These are phyloP conservation scores for Saturnispora bothae DNA, from an alignment of 805 yeast genomes.

Conservation along the genomic window DNA sequence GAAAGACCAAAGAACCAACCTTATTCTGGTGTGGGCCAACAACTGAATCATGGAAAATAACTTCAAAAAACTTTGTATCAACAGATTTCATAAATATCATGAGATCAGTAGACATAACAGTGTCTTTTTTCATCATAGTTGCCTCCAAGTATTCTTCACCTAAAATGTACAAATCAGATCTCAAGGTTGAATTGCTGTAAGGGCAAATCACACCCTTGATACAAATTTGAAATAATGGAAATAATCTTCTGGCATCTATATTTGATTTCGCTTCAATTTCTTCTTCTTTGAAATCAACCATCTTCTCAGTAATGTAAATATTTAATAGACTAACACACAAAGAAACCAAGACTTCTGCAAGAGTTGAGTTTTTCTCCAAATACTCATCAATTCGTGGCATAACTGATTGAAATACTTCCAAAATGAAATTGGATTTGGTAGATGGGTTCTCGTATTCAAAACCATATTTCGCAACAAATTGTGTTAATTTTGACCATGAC, in stretches of 20 bases:
- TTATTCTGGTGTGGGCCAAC: slow-evolving; percentile 69
- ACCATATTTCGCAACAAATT: slow-evolving; percentile 59
- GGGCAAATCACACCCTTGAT: slow-evolving; percentile 65
- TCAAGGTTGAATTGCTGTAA: slow-evolving; percentile 50
- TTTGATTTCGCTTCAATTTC: slow-evolving; percentile 25
- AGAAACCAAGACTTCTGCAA: slow-evolving; percentile 69
- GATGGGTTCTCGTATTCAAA: slow-evolving; percentile 28
- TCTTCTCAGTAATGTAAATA: slow-evolving; percentile 42
- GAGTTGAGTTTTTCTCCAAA: slow-evolving; percentile 51
- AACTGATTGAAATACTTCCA: slow-evolving; percentile 66
- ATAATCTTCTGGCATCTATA: slow-evolving; percentile 41
- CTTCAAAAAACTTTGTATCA: slow-evolving; percentile 49
- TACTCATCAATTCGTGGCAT: slow-evolving; percentile 71
- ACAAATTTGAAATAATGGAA: slow-evolving; percentile 64
- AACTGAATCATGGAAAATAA: slow-evolving; percentile 68
- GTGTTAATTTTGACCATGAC: slow-evolving; percentile 76
- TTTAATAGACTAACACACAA: slow-evolving; percentile 63
- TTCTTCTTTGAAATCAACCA: slow-evolving; percentile 6
- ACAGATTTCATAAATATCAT: slow-evolving; percentile 47
- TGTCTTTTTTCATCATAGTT: slow-evolving; percentile 31
- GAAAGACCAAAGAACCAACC: slow-evolving; percentile 61
- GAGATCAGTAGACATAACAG: slow-evolving; percentile 33
- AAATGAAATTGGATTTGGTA: slow-evolving; percentile 49
- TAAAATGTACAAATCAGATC: slow-evolving; percentile 73
- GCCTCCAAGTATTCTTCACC: slow-evolving; percentile 55